Evolutionary conservation across 2,329 filamentous ascomycete genomes (phyloP).

Genomic region (Nemania diffusa): DNA sequence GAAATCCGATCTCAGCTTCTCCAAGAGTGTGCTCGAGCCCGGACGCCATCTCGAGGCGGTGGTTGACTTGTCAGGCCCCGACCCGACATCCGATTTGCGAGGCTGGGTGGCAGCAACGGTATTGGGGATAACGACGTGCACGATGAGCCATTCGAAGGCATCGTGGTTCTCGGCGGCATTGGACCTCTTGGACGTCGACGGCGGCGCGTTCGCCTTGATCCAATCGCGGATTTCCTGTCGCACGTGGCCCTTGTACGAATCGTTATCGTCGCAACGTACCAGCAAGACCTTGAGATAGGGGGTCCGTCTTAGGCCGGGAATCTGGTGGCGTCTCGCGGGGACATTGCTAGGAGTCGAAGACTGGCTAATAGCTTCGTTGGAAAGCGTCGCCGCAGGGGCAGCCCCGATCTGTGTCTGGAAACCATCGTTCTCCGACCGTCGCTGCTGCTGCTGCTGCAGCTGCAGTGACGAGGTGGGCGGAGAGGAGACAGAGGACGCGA

Average conservation of each 20-base stretch:
- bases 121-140: slow-evolving; percentile 92
- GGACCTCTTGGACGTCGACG: slow-evolving; percentile 66
- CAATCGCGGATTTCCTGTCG: slow-evolving; percentile 87
- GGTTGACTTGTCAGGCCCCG: slow-evolving; percentile 67
- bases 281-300: slow-evolving; percentile 93
- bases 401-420: slow-evolving; percentile 66
- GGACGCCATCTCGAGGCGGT: slow-evolving; percentile 79
- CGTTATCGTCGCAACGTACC: slow-evolving; percentile 93
- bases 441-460: slow-evolving; percentile 40
- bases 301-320: slow-evolving; percentile 90
- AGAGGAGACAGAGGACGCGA: slow-evolving; percentile 51
- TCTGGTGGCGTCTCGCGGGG: slow-evolving; percentile 83
- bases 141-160: slow-evolving; percentile 92
- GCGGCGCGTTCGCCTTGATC: slow-evolving; percentile 80
- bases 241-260: slow-evolving; percentile 85
- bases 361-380: slow-evolving; percentile 54
- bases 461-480: slow-evolving; percentile 45
- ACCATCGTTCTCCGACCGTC: slow-evolving; percentile 62
- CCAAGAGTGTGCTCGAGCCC: slow-evolving; percentile 82
- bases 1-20: slow-evolving; percentile 91
- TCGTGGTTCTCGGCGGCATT: slow-evolving; percentile 91
- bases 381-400: slow-evolving; percentile 36
- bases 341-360: slow-evolving; percentile 51
- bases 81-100: slow-evolving; percentile 65
- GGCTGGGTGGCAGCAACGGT: slow-evolving; percentile 83